These are phyloP conservation scores for Colletotrichum chrysophilum DNA, from an alignment of 2,329 filamentous ascomycete genomes.

Conservation along the genomic window DNA sequence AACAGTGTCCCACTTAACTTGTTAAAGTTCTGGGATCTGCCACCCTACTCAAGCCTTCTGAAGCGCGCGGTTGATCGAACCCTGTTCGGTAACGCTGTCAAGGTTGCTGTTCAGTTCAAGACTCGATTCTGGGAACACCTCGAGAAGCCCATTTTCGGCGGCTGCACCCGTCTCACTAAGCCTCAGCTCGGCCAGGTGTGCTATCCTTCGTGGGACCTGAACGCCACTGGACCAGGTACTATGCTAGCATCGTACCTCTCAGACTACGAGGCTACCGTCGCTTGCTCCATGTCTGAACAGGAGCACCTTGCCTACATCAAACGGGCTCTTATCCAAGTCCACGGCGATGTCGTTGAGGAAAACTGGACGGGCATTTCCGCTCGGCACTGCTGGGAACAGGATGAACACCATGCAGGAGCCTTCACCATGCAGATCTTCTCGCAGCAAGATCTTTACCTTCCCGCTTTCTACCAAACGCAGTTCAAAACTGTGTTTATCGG, in stretches of 20 bases:
- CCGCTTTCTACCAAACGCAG: conserved; percentile 66
- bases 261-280: conserved; percentile 43
- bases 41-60: conserved; percentile 34
- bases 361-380: conserved; percentile 63
- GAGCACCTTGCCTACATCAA: conserved; percentile 59
- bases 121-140: conserved; percentile 45
- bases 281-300: conserved; percentile 45
- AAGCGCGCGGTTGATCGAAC: conserved; percentile 29
- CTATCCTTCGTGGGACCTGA: conserved; percentile 58
- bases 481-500: conserved; percentile 40
- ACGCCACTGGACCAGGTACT: conserved; percentile 54
- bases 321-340: conserved; percentile 59
- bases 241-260: conserved; percentile 53
- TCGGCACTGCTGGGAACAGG: conserved; percentile 62
- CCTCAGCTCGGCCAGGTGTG: conserved; percentile 54
- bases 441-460: conserved; percentile 64
- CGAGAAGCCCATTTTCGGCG: conserved; percentile 39
- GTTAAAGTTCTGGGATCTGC: conserved; percentile 40
- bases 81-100: conserved; percentile 29
- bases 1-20: conserved; percentile 41
- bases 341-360: conserved; percentile 47
- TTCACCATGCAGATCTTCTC: conserved; percentile 57
- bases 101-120: conserved; percentile 60
- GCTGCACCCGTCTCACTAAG: conserved; percentile 53
- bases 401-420: conserved; percentile 60